These are phyloP conservation scores for Linum trigynum DNA, from an alignment of 345 rosid genomes.

Conservation along the genomic window DNA sequence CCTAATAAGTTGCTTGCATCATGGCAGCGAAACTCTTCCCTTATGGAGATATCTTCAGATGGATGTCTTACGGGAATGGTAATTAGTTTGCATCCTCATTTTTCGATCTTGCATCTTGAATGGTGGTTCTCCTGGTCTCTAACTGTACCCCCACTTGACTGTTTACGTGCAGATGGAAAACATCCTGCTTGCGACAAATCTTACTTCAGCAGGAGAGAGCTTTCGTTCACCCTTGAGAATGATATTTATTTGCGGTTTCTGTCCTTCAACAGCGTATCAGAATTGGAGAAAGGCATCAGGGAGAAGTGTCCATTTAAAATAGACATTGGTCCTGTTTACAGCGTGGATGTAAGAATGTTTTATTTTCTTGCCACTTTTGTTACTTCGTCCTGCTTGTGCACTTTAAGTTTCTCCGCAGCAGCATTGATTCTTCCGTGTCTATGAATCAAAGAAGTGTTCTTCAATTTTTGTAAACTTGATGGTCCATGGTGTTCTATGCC, in stretches of 20 bases:
- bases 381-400: too few species aligned
- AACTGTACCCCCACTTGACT: neutral
- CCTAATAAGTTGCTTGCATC: conserved; percentile 1
- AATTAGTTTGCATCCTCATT: neutral
- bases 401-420: conserved; percentile 41
- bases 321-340: conserved; percentile 84
- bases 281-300: conserved; percentile 54
- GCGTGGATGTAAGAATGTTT: conserved; percentile 23
- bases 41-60: conserved; percentile 60
- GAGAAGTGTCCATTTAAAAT: conserved; percentile 68
- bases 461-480: too few species aligned
- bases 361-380: neutral
- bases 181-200: conserved; percentile 81
- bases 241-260: conserved; percentile 65
- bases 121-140: neutral
- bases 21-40: conserved; percentile 80
- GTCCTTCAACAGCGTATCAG: conserved; percentile 52
- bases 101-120: neutral
- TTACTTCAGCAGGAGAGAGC: conserved; percentile 68
- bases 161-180: conserved; percentile 56
- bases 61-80: conserved; percentile 95
- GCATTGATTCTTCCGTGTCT: conserved; percentile 24
- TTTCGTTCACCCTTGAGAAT: conserved; percentile 73
- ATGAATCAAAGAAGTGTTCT: too few species aligned
- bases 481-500: too few species aligned